Conservation (phyloP, 306 rosid genomes). For the Cucurbita pepo region DNA sequence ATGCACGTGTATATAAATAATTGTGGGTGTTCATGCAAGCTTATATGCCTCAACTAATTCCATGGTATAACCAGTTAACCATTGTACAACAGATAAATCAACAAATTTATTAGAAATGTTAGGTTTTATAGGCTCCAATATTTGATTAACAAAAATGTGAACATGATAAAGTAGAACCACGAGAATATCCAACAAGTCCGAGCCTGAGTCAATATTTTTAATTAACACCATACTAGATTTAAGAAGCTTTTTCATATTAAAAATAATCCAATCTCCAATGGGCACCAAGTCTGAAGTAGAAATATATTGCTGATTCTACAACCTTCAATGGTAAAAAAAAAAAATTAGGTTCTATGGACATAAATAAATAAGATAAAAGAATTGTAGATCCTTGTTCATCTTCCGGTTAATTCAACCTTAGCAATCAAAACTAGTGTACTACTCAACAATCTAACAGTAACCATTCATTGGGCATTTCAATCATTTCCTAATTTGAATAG, state of each 20-base stretch:
- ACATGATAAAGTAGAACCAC: neutral
- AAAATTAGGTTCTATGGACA: too few relatives aligned
- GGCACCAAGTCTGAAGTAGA: neutral
- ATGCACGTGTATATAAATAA: neutral
- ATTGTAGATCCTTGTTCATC: neutral
- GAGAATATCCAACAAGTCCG: neutral
- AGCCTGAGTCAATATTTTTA: neutral
- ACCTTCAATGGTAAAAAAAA: too few relatives aligned
- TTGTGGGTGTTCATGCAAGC: neutral
- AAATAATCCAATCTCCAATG: neutral
- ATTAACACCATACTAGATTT: neutral
- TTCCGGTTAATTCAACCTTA: neutral
- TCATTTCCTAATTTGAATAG: neutral
- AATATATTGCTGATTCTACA: neutral
- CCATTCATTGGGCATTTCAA: neutral
- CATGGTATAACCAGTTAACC: neutral
- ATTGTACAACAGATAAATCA: neutral
- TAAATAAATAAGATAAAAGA: neutral
- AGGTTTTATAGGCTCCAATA: neutral
- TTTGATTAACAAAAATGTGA: neutral
- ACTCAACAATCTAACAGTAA: neutral
- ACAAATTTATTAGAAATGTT: neutral
- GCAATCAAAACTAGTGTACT: neutral
- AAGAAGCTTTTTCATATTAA: neutral
- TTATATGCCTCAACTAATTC: neutral